Conservation (phyloP, 768 basidiomycete genomes). For the Mycena kentingensis region DNA sequence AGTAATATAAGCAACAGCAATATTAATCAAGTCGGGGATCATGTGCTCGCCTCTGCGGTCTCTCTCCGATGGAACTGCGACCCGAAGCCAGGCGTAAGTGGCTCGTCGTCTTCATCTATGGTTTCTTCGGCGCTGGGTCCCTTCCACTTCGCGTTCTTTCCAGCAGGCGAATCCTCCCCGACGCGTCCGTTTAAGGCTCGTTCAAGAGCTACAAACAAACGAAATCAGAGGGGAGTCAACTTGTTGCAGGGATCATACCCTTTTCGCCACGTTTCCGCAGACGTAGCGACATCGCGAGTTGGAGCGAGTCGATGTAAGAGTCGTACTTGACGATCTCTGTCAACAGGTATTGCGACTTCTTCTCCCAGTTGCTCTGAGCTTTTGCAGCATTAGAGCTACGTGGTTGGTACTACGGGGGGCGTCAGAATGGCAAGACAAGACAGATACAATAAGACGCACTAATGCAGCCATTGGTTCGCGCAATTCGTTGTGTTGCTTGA, state of each 20-base stretch:
- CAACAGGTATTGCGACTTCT: conserved; percentile 84
- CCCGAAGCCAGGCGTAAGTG: conserved; percentile 25
- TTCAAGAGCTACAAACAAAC: conserved; percentile 49
- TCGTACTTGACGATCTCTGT: conserved; percentile 96
- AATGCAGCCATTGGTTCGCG: conserved; percentile 80
- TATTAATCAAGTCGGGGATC: not conserved
- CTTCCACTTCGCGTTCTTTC: conserved; percentile 36
- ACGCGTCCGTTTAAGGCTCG: conserved; percentile 45
- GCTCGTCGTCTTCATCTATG: conserved; percentile 48
- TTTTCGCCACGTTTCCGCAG: conserved; percentile 92
- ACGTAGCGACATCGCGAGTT: conserved; percentile 78
- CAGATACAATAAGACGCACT: conserved; percentile 43
- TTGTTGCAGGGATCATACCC: too few species aligned
- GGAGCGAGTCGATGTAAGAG: conserved; percentile 89
- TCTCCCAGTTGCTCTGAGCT: conserved; percentile 90
- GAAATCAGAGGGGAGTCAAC: not conserved
- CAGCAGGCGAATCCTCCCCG: conserved; percentile 35
- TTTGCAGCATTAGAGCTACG: conserved; percentile 73
- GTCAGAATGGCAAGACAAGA: conserved; percentile 13
- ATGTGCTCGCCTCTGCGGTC: conserved; percentile 37
- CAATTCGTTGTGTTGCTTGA: conserved; percentile 81
- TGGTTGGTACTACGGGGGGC: conserved; percentile 65
- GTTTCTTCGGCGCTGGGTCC: conserved; percentile 38
- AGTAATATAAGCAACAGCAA: conserved; percentile 16
- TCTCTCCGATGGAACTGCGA: conserved; percentile 45